Base-by-base conservation (phyloP, 2,329 filamentous ascomycete species). In the Aspergillus ochraceus region DNA sequence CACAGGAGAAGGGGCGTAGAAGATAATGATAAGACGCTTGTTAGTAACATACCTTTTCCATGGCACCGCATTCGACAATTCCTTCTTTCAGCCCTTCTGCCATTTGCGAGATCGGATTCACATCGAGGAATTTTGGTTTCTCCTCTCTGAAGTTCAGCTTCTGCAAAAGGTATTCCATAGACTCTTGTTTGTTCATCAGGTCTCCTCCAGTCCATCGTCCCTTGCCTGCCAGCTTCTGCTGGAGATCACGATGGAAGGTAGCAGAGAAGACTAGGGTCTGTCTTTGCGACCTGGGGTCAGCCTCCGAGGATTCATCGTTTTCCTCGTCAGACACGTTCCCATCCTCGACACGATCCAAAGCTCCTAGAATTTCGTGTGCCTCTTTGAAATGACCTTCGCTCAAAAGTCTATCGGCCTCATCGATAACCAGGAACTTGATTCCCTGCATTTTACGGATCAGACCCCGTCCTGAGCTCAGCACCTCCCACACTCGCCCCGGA, bases 211-310 rank as follows among this genome's bases (percentile, higher is more conserved):
- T 71, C 64, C 80, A 85, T 58, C 85, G 87, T 20, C 84, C 83
- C 73, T 92, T 96, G 26, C 91, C 90, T 1, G 90, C 87, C 12
- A 99, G 83, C 74, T 97, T 98, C 68, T 94, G 91, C 73, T 98
- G 94, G 30, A 99, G 79, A 0, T 89, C 88, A 70, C 93, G 94
- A 72, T 96, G 90, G 75, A 99, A 97, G 0, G 95, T 99, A 0
- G 95, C 95, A 0, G 95, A 98, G 76, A 99, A 99, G 20, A 99
- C 92, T 0, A 99, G 84, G 0, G 93, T 98, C 72, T 99, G 95
- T 46, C 94, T 84, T 71, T 47, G 62, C 10, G 65, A 56, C 26
- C 57, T 55, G 17, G 63, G 47, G 19, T 64, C 59, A 10, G 83
- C 80, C 4, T 83, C 80, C 1, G 81, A 81, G n/a, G 64, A 62